phyloP scores from a whole-genome alignment of 192 early-diverging fungal genomes.

The Linnemannia hyalina region DNA sequence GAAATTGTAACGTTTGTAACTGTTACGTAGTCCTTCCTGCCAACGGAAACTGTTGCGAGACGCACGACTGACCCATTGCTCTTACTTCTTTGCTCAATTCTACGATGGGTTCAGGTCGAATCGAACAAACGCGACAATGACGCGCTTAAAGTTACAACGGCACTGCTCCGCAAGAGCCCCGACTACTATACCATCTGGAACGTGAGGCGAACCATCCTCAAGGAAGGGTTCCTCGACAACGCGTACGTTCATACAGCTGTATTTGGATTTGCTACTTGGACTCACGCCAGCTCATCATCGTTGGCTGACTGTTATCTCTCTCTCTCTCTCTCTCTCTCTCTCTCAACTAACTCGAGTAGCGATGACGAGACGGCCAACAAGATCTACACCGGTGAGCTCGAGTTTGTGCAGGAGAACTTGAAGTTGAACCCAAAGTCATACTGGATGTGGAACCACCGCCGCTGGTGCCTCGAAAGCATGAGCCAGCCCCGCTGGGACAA shows the following conservation, averaged over 20 bases:
- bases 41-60: no score
- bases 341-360: slow-evolving; percentile 4
- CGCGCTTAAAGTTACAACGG: slow-evolving; percentile 74
- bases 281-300: background rate
- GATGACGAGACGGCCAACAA: slow-evolving; percentile 55
- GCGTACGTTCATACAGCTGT: slow-evolving; percentile 29
- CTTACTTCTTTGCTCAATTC: no score
- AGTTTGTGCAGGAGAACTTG: slow-evolving; percentile 80
- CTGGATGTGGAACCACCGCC: slow-evolving; percentile 97
- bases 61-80: no score
- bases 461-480: slow-evolving; percentile 88
- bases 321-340: background rate
- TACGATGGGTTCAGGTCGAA: slow-evolving; percentile 36
- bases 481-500: slow-evolving; percentile 81
- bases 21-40: no score
- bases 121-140: slow-evolving; percentile 57
- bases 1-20: slow-evolving; percentile 23
- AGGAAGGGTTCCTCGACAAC: slow-evolving; percentile 58
- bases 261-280: slow-evolving; percentile 22
- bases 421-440: slow-evolving; percentile 93
- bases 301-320: background rate
- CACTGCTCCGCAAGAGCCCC: slow-evolving; percentile 84
- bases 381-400: slow-evolving; percentile 76
- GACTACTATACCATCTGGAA: slow-evolving; percentile 98
- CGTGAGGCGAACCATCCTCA: slow-evolving; percentile 81